phyloP scores from a whole-genome alignment of 176 grass and related monocot genomes.

The Puccinellia tenuiflora region DNA sequence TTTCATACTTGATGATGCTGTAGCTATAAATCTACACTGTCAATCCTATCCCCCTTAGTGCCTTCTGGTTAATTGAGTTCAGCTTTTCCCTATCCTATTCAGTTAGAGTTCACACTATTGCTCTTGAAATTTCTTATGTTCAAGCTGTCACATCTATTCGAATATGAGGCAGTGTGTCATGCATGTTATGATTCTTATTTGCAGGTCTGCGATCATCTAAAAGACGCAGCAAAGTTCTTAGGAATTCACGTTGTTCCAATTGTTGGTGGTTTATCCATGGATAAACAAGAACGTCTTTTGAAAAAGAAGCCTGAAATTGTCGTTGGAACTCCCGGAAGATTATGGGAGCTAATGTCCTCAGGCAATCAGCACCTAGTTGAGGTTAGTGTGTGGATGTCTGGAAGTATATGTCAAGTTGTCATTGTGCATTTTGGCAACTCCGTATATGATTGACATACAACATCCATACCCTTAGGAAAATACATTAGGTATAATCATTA shows the following conservation, averaged over 20 bases:
- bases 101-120: not conserved
- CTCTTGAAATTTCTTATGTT: slow-evolving; percentile 16
- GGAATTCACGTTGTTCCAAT: slow-evolving; percentile 71
- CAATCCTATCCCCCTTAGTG: not conserved
- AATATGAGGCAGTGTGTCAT: not conserved
- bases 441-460: not conserved
- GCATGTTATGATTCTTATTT: not conserved
- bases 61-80: not conserved
- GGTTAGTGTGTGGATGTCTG: slow-evolving; percentile 34
- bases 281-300: slow-evolving; percentile 89
- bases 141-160: not conserved
- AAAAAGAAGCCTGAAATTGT: slow-evolving; percentile 82
- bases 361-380: slow-evolving; percentile 73
- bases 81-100: not conserved
- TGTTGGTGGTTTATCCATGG: slow-evolving; percentile 85
- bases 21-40: not conserved
- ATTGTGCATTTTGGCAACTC: slow-evolving; percentile 1
- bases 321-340: slow-evolving; percentile 89
- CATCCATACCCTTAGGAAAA: not conserved
- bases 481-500: not conserved
- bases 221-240: slow-evolving; percentile 63
- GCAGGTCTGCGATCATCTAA: slow-evolving; percentile 91
- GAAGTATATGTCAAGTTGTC: slow-evolving; percentile 11
- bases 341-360: slow-evolving; percentile 89
- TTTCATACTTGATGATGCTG: not conserved